phyloP scores from a whole-genome alignment of 1,284 basidiomycete genomes.

The Ganoderma meredithae region DNA sequence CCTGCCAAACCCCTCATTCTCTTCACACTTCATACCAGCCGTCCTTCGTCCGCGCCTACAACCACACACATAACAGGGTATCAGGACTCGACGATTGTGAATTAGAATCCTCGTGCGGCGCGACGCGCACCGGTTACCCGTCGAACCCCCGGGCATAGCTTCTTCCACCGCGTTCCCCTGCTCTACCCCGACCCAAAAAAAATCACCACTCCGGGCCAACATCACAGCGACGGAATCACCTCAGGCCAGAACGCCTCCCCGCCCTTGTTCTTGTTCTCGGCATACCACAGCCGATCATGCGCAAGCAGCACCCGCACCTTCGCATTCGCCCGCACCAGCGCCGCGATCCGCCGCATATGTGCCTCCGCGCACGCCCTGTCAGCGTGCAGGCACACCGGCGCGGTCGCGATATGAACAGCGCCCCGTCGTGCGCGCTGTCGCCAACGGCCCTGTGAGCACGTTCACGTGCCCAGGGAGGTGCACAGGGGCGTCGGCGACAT shows the following conservation, averaged over 20 bases:
- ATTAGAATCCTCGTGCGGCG: neutral
- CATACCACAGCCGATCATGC: conserved; percentile 61
- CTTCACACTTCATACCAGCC: neutral
- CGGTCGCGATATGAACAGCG: conserved; percentile 53
- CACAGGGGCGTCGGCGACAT: conserved; percentile 58
- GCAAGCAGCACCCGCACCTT: conserved; percentile 51
- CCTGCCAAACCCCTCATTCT: neutral
- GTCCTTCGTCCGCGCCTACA: neutral
- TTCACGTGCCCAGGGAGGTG: conserved; percentile 60
- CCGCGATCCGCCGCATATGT: conserved; percentile 49
- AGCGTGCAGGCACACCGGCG: conserved; percentile 48
- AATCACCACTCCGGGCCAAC: neutral
- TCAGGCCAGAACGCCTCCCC: conserved; percentile 51
- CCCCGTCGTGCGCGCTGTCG: conserved; percentile 60
- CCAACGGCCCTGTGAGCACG: conserved; percentile 50
- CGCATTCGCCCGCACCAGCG: neutral
- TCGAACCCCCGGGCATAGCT: neutral
- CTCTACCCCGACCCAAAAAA: neutral
- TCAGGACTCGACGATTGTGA: neutral
- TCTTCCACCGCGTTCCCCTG: neutral
- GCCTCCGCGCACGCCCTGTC: conserved; percentile 47
- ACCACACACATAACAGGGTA: neutral
- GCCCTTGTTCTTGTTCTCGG: conserved; percentile 53
- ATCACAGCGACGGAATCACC: neutral
- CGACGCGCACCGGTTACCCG: too few relatives aligned